These are phyloP conservation scores for Plantago elongata DNA, from an alignment of 257 asterid species.

Conservation along the genomic window DNA sequence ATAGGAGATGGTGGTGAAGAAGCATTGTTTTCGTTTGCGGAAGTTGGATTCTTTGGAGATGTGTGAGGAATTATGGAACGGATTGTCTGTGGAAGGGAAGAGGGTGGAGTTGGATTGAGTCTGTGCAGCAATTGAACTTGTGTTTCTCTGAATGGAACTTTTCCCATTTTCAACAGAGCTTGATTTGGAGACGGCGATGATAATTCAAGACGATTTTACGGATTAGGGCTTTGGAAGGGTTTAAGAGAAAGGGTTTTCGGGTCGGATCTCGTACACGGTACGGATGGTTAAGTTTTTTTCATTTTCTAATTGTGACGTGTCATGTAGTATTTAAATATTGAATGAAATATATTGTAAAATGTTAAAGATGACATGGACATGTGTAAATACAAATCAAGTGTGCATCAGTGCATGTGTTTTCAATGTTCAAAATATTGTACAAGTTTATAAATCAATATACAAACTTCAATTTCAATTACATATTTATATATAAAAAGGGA, in stretches of 20 bases:
- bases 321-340: no score
- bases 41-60: constrained; percentile 23
- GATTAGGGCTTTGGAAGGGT: constrained; percentile 51
- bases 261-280: constrained; percentile 4
- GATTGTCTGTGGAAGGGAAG: constrained; percentile 9
- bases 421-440: no score
- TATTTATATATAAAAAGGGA: no score
- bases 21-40: constrained; percentile 28
- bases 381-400: no score
- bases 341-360: no score
- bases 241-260: constrained; percentile 13
- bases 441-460: no score
- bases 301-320: no score
- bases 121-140: constrained; percentile 40
- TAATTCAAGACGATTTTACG: no score
- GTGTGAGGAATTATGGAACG: constrained; percentile 19
- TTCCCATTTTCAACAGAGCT: constrained; percentile 46
- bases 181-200: constrained; percentile 9
- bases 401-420: no score
- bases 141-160: constrained; percentile 45
- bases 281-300: no score
- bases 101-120: constrained; percentile 25
- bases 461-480: no score
- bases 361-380: no score
- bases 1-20: constrained; percentile 23